Conservation (phyloP, 768 basidiomycete genomes). For the Dacryopinax spathularia region DNA sequence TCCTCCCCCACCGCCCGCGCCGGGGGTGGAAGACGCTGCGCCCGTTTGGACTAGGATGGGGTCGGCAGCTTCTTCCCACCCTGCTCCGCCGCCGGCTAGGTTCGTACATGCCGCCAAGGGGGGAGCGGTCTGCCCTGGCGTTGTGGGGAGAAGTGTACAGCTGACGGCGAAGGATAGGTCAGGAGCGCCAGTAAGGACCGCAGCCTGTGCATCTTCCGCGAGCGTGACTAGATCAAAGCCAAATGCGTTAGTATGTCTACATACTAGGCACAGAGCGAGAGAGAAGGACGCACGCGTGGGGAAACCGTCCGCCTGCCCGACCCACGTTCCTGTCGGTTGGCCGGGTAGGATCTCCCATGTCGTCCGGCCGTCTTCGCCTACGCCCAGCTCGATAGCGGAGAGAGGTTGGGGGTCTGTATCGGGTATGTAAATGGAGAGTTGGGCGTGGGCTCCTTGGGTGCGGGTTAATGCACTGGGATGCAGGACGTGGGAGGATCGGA, state of each 20-base stretch:
- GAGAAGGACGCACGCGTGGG: constrained; percentile 7
- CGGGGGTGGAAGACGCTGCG: no score
- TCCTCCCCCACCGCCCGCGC: no score
- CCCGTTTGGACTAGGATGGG: background rate
- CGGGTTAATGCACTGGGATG: background rate
- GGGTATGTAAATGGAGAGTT: constrained; percentile 31
- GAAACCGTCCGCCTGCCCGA: constrained; percentile 28
- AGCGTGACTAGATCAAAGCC: constrained; percentile 27
- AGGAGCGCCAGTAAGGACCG: constrained; percentile 26
- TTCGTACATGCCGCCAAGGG: background rate
- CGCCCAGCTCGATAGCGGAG: constrained; percentile 31
- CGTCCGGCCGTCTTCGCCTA: constrained; percentile 30
- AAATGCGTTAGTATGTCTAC: background rate
- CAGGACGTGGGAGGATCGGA: background rate
- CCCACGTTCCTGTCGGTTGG: constrained; percentile 22
- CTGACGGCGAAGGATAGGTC: background rate
- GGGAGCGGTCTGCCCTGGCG: background rate
- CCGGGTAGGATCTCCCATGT: constrained; percentile 31
- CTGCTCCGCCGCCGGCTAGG: background rate
- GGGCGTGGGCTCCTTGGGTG: background rate
- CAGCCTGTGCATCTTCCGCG: constrained; percentile 31
- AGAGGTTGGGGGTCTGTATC: constrained; percentile 34
- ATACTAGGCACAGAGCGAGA: background rate
- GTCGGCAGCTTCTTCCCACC: background rate
- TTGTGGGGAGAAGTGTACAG: constrained; percentile 1